Conservation (phyloP, 768 basidiomycete genomes). For the Pholiota microspora region DNA sequence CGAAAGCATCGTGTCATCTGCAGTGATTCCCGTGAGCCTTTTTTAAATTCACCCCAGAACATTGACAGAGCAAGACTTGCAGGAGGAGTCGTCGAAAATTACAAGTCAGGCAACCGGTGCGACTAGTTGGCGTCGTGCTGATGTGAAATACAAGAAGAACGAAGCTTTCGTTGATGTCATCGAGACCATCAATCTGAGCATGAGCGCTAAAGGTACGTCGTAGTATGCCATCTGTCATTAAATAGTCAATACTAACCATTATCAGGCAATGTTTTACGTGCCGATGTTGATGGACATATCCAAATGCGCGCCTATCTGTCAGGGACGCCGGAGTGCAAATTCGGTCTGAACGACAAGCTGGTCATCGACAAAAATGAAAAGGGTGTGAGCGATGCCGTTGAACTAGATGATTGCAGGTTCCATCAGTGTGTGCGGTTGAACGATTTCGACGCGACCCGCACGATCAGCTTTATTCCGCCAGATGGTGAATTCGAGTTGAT, state of each 20-base stretch:
- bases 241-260: background rate
- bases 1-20: slow-evolving; percentile 86
- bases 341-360: slow-evolving; percentile 97
- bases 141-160: slow-evolving; percentile 99
- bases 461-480: slow-evolving; percentile 96
- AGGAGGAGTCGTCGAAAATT: slow-evolving; percentile 98
- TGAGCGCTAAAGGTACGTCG: slow-evolving; percentile 89
- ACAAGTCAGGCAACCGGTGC: slow-evolving; percentile 96
- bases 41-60: background rate
- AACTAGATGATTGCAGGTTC: slow-evolving; percentile 97
- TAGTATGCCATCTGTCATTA: background rate
- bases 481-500: slow-evolving; percentile 99
- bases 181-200: slow-evolving; percentile 92
- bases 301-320: slow-evolving; percentile 97
- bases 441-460: slow-evolving; percentile 91
- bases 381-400: slow-evolving; percentile 76
- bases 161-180: slow-evolving; percentile 99
- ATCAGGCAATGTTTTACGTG: slow-evolving; percentile 83
- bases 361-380: slow-evolving; percentile 87
- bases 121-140: slow-evolving; percentile 91
- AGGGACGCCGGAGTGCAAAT: slow-evolving; percentile 98
- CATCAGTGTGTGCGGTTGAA: slow-evolving; percentile 96
- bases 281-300: slow-evolving; percentile 97
- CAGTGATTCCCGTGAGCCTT: slow-evolving; percentile 71
- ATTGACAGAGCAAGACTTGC: slow-evolving; percentile 7